Conservation (phyloP, 208 protist genomes). For the Leishmania martiniquensis region DNA sequence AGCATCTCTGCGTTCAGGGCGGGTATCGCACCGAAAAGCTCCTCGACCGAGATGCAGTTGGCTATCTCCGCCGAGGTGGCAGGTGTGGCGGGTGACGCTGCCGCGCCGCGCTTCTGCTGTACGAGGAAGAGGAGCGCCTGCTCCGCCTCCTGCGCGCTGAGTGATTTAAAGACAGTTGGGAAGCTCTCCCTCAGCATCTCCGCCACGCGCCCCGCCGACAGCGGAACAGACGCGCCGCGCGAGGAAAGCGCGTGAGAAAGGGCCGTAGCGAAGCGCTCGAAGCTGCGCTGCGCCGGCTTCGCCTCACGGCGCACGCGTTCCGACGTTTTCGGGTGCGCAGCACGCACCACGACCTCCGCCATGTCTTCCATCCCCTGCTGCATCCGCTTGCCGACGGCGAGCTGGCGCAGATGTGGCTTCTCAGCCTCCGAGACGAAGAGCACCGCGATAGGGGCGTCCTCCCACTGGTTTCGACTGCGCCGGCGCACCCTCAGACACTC, state of each 20-base stretch:
- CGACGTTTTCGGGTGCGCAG: conserved; percentile 23
- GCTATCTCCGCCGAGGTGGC: neutral
- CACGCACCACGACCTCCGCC: conserved; percentile 29
- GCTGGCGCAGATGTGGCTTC: conserved; percentile 31
- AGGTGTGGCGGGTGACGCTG: neutral
- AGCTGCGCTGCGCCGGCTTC: conserved; percentile 21
- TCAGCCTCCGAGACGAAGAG: conserved; percentile 61
- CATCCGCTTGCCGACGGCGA: conserved; percentile 43
- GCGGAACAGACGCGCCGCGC: neutral
- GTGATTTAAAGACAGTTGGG: conserved; percentile 29
- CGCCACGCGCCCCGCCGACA: conserved; percentile 28
- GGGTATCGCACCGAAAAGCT: conserved; percentile 29
- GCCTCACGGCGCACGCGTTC: conserved; percentile 26
- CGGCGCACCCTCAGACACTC: conserved; percentile 70
- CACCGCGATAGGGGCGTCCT: conserved; percentile 71
- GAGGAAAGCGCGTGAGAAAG: conserved; percentile 24
- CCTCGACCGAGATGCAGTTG: conserved; percentile 16
- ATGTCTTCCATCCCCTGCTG: conserved; percentile 43
- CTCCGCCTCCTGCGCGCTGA: conserved; percentile 38
- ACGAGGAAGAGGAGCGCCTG: conserved; percentile 35
- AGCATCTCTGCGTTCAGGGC: conserved; percentile 28
- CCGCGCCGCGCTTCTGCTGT: conserved; percentile 7
- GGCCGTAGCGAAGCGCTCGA: conserved; percentile 41
- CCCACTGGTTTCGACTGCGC: conserved; percentile 74
- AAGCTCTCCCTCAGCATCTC: conserved; percentile 36